A percentile compares a stretch with the other conserved stretches of the same genome.
phyloP scores from a whole-genome alignment of 2,329 filamentous ascomycete species.

The Alternaria viburni region DNA sequence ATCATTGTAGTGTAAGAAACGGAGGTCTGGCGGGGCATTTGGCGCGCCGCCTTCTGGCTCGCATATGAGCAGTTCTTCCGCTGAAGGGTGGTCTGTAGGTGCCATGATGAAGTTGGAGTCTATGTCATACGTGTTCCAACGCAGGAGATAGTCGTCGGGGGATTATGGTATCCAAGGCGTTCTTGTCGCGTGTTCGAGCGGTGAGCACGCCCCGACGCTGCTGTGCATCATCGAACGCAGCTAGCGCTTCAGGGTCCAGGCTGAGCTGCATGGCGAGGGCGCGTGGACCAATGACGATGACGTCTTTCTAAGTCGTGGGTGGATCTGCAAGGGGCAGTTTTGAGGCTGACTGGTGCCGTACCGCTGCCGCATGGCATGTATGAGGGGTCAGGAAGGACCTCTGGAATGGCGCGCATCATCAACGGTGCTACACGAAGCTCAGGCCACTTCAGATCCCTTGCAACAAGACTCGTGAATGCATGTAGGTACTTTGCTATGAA shows the following conservation, averaged over 20 bases:
- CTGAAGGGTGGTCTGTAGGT: slow-evolving; percentile 30
- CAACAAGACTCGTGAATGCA: neutral
- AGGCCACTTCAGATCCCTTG: neutral
- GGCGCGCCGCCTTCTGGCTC: slow-evolving; percentile 51
- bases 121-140: neutral
- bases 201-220: slow-evolving; percentile 25
- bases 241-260: slow-evolving; percentile 39
- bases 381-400: neutral
- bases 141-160: neutral
- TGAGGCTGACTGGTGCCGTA: slow-evolving; percentile 11
- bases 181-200: slow-evolving; percentile 28
- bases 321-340: slow-evolving; percentile 18
- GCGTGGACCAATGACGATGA: slow-evolving; percentile 29
- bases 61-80: slow-evolving; percentile 49
- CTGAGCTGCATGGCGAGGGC: slow-evolving; percentile 17
- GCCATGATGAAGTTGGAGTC: slow-evolving; percentile 28
- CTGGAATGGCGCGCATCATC: neutral
- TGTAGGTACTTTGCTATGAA: neutral
- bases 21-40: slow-evolving; percentile 68
- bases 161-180: slow-evolving; percentile 5
- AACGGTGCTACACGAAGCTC: neutral
- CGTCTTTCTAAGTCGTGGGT: slow-evolving; percentile 18
- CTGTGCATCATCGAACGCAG: slow-evolving; percentile 12
- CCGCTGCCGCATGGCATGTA: slow-evolving; percentile 2
- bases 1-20: slow-evolving; percentile 91